phyloP scores from a whole-genome alignment of 768 basidiomycete species.

The Fomitopsis serialis region DNA sequence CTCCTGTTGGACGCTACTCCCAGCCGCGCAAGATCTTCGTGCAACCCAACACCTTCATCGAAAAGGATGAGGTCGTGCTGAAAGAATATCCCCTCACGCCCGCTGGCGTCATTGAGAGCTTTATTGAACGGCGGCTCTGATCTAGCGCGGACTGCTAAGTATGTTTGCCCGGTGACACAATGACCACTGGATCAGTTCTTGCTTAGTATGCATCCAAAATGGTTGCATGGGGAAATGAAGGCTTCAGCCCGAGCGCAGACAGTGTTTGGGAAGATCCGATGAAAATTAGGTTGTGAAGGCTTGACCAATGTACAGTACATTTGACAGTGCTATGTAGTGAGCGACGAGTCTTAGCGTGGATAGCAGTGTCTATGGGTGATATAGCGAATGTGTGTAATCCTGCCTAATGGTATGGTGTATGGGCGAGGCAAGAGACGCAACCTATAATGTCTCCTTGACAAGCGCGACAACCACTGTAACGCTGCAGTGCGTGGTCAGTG shows the following conservation, averaged over 20 bases:
- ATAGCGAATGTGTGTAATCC: too few relatives aligned
- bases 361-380: background rate
- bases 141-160: background rate
- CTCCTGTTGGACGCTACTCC: slow-evolving; percentile 1
- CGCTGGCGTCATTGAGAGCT: slow-evolving; percentile 75
- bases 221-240: too few relatives aligned
- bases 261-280: too few relatives aligned
- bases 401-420: background rate
- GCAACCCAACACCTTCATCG: slow-evolving; percentile 74
- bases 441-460: slow-evolving; percentile 48
- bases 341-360: background rate
- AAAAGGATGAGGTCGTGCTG: slow-evolving; percentile 61
- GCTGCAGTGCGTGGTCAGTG: slow-evolving; percentile 30
- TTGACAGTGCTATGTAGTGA: background rate
- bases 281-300: too few relatives aligned
- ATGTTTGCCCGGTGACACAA: too few relatives aligned
- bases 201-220: too few relatives aligned
- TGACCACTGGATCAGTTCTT: too few relatives aligned
- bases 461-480: slow-evolving; percentile 68
- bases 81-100: slow-evolving; percentile 75
- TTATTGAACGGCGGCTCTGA: slow-evolving; percentile 55
- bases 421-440: background rate
- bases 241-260: too few relatives aligned
- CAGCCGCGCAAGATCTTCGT: slow-evolving; percentile 84
- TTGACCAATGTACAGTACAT: background rate